Base-by-base conservation (phyloP, 352 stramenopile genomes). In the Peronospora belbahrii region DNA sequence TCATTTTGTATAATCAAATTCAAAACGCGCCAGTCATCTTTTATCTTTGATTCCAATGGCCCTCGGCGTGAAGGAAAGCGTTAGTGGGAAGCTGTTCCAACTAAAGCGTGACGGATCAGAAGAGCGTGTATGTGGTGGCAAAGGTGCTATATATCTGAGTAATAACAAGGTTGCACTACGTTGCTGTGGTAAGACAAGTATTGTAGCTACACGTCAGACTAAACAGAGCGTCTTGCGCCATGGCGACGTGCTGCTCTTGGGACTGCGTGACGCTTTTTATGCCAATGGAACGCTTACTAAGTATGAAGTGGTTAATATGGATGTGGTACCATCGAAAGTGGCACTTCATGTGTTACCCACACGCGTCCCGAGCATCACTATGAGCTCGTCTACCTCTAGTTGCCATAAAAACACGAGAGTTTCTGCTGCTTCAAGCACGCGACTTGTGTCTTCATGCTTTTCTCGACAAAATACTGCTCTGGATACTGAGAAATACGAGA, bases 221-320 rank as follows among this genome's bases (percentile, higher is more conserved):
- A 86, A 83, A 46, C 78, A 89, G 65, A 85, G 74, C 59, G 50
- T 89, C 23, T 45, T 89, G 42, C 78, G 75, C 5, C 69, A 83
- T 31, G 75, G 78, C n/a, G 74, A 89, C 58, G 74, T 89, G 46
- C 45, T 75, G 27, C 53, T 89, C 34, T 58, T 89, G 32, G 71
- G 70, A 2, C 48, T 70, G 23, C 62, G 72, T 2, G 81, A 92
- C 58, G 53, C 70, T 24, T 92, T 92, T 36, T 90, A 87, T 58
- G 78, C 76, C 32, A 89, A 88, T 42, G 81, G 81, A 2, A 89
- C 81, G 40, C 56, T 92, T 19, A 85, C 74, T 34, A 90, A 93
- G 66, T 93, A 93, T 60, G 66, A 84, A 35, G 76, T 92, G 8
- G 57, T 92, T 17, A 72, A 91, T 42, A 36, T 62, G 22, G 59